phyloP scores from a whole-genome alignment of 495 filamentous ascomycete genomes.

The Aspergillus egyptiacus region DNA sequence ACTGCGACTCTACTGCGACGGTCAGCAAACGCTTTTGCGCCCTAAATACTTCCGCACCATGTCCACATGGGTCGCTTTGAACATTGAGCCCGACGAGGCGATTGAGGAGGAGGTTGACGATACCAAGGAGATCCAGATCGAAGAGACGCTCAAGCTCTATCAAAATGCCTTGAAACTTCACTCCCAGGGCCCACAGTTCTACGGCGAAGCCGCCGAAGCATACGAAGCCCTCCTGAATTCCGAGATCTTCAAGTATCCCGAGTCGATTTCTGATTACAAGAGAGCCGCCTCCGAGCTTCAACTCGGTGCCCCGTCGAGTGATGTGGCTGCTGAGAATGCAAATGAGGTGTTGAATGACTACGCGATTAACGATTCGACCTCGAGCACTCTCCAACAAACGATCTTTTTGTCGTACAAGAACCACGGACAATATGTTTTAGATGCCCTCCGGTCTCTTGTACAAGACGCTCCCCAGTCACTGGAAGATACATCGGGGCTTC shows the following conservation, averaged over 20 bases:
- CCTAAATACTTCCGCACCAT: conserved; percentile 29
- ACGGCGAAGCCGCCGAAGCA: conserved; percentile 69
- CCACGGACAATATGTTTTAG: conserved; percentile 81
- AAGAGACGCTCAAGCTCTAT: conserved; percentile 94
- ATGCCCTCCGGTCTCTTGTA: conserved; percentile 53
- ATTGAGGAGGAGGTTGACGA: conserved; percentile 89
- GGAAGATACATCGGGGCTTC: conserved; percentile 35
- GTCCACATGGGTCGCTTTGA: conserved; percentile 71
- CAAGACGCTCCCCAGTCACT: conserved; percentile 22
- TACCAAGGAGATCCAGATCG: conserved; percentile 92
- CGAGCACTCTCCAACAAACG: conserved; percentile 78
- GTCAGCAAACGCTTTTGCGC: conserved; percentile 7
- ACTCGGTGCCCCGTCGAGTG: conserved; percentile 28
- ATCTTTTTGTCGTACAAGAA: conserved; percentile 94
- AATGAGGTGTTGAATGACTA: conserved; percentile 37
- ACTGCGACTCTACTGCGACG: conserved; percentile 3
- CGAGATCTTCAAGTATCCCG: conserved; percentile 88
- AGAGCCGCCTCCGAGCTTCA: conserved; percentile 51
- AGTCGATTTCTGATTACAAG: conserved; percentile 72
- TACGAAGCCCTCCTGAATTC: conserved; percentile 82
- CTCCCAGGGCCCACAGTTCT: conserved; percentile 72
- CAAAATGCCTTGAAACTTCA: conserved; percentile 89
- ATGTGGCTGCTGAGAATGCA: conserved; percentile 36
- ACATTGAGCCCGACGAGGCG: conserved; percentile 86
- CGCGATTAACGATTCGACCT: conserved; percentile 55